These are phyloP conservation scores for Boletus tomentosulus DNA, from an alignment of 768 basidiomycete genomes.

Conservation along the genomic window DNA sequence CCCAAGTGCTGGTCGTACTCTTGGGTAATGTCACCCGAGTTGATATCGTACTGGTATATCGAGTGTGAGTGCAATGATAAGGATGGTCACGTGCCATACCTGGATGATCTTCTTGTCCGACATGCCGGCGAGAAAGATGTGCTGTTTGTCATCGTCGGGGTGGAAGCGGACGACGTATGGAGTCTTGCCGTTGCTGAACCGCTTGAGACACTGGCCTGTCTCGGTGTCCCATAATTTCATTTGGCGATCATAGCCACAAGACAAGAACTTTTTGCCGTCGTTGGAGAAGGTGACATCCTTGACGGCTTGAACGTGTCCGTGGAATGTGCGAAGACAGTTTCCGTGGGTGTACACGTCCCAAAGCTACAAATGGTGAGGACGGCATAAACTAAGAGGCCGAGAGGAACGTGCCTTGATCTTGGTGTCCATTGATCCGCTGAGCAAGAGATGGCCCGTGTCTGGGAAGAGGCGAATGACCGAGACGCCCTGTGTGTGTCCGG, in stretches of 20 bases:
- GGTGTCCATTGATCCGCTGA: constrained; percentile 97
- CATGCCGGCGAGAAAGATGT: constrained; percentile 98
- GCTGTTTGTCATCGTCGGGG: constrained; percentile 93
- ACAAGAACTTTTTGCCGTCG: constrained; percentile 84
- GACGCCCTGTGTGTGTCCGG: constrained; percentile 94
- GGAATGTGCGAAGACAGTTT: constrained; percentile 94
- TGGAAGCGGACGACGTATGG: constrained; percentile 95
- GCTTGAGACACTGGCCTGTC: constrained; percentile 94
- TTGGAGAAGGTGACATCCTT: constrained; percentile 97
- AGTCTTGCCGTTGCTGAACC: constrained; percentile 97
- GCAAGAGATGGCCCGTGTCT: constrained; percentile 84
- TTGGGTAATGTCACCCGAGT: constrained; percentile 91
- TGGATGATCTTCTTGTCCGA: constrained; percentile 99
- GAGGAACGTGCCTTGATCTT: constrained; percentile 78
- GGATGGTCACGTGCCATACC: constrained; percentile 41
- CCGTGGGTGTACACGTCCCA: constrained; percentile 99
- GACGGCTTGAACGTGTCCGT: constrained; percentile 94
- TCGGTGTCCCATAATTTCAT: constrained; percentile 99
- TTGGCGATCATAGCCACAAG: constrained; percentile 91
- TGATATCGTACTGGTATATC: constrained; percentile 79
- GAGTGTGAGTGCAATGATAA: neutral
- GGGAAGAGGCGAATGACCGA: constrained; percentile 94
- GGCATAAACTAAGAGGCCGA: neutral
- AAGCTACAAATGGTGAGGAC: constrained; percentile 48
- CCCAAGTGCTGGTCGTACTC: constrained; percentile 99